Evolutionary conservation across 441 rosid genomes (phyloP).

Genomic region (Kokia cookei): DNA sequence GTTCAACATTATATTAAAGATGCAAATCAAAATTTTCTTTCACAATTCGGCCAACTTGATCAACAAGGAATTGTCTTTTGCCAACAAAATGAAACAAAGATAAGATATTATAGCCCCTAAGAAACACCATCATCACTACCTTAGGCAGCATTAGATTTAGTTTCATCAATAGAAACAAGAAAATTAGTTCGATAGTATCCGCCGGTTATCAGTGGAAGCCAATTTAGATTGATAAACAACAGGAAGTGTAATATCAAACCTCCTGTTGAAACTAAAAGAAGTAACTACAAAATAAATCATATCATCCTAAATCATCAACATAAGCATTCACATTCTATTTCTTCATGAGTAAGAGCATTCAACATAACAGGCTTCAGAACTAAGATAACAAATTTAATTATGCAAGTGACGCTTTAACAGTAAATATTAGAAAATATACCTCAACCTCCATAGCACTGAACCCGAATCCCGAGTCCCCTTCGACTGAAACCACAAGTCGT

Average conservation of each 20-base stretch:
- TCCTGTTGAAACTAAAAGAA: not conserved
- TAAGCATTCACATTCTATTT: not conserved
- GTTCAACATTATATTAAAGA: not conserved
- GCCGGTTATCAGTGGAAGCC: not conserved
- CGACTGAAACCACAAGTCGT: slow-evolving; percentile 82
- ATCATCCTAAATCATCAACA: not conserved
- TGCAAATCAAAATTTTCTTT: not conserved
- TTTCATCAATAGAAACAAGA: not conserved
- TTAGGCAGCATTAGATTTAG: not conserved
- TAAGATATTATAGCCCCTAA: not conserved
- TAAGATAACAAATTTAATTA: not conserved
- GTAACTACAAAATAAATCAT: not conserved
- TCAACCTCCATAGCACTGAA: slow-evolving; percentile 98
- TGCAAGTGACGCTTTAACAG: not conserved
- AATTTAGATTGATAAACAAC: not conserved
- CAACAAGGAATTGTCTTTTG: not conserved
- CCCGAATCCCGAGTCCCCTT: slow-evolving; percentile 98
- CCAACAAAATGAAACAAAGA: not conserved
- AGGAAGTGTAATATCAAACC: not conserved
- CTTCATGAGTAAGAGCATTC: not conserved
- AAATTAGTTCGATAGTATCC: not conserved
- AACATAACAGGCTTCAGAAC: not conserved
- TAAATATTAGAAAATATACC: slow-evolving; percentile 36
- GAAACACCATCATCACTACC: not conserved
- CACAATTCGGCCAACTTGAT: not conserved